Base-by-base conservation (phyloP, 345 rosid genomes). In the Kernera saxatilis region DNA sequence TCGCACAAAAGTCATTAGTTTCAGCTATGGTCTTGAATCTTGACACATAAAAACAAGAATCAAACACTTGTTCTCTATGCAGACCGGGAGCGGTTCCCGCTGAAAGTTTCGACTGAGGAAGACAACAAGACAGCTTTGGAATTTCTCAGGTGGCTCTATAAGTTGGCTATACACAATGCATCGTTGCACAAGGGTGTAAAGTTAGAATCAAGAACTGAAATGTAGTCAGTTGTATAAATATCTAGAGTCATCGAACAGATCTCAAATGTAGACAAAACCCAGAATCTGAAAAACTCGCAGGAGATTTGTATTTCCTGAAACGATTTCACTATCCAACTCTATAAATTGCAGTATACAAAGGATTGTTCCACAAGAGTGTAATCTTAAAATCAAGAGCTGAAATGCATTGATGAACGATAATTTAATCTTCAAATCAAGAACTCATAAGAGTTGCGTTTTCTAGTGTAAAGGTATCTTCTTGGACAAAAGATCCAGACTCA, bases 81-180 rank as follows among this genome's bases (percentile, higher is more conserved):
- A 89, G 96, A 83, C 82, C 0, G 71, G 83, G 67, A 70, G 77
- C 30, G 50, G 67, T 41, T 51, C 74, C 6, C 64, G 39, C 30
- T 79, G 69, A 46, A 17, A 18, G 8, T 64, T 23, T 23, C 23
- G 8, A 37, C 13, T 10, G 7, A 32, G 36, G 44, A 2, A 19
- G 51, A 60, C 27, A n/a, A 14, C 3, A 48, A 22, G 60, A 49
- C 52, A 59, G 41, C 67, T 59, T 27, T 7, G 8, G 7, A 36
- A 1, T 27, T 25, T 6, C 8, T 36, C 35, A 27, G 5, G 3
- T 21, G 46, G 25, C 54, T 33, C 10, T 51, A 17, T 2, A 15
- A 57, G 10, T 49, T 8, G 37, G 39, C 44, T 23, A 7, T 19
- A 54, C 48, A 18, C 57, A 8, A 32, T 32, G 29, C 33, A 41